A percentile compares a stretch with the other conserved stretches of the same genome.
Evolutionary conservation across 257 asterid genomes (phyloP).

Genomic region (Jasminum sambac): DNA sequence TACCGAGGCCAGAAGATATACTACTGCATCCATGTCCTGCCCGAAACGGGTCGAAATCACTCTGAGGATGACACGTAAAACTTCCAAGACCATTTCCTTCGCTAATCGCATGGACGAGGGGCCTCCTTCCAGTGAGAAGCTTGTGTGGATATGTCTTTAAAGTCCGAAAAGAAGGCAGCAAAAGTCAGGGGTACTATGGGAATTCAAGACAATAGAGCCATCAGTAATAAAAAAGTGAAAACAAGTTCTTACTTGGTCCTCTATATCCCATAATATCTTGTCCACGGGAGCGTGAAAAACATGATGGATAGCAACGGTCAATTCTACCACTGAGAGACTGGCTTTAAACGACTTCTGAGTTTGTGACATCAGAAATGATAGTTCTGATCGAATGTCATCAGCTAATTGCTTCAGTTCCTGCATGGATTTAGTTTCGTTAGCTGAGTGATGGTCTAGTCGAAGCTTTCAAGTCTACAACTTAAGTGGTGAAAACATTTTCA

Average conservation of each 20-base stretch:
- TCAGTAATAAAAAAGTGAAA: background rate
- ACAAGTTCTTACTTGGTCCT: slow-evolving; percentile 66
- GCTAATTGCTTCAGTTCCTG: slow-evolving; percentile 89
- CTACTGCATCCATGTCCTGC: slow-evolving; percentile 94
- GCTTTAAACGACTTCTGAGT: slow-evolving; percentile 43
- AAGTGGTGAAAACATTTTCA: slow-evolving; percentile 14
- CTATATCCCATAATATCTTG: slow-evolving; percentile 91
- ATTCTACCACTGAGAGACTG: slow-evolving; percentile 68
- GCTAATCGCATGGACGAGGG: slow-evolving; percentile 30
- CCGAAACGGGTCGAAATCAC: slow-evolving; percentile 59
- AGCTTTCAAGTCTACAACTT: slow-evolving; percentile 16
- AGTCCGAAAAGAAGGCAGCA: slow-evolving; percentile 17
- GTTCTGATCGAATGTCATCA: slow-evolving; percentile 73
- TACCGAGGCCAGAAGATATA: slow-evolving; percentile 95
- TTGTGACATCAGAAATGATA: slow-evolving; percentile 44
- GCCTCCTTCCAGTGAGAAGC: slow-evolving; percentile 89
- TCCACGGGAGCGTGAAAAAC: slow-evolving; percentile 80
- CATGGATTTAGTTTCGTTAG: slow-evolving; percentile 30
- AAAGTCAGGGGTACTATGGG: background rate
- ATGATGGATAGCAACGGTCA: slow-evolving; percentile 80
- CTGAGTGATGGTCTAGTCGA: background rate
- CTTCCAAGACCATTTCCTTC: slow-evolving; percentile 37
- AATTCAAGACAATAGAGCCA: too few species aligned
- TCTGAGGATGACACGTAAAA: slow-evolving; percentile 39
- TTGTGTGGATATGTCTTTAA: slow-evolving; percentile 83